Percentiles rank a stretch among this genome's conserved stretches.
These are phyloP conservation scores for Xylaria venustula DNA, from an alignment of 495 filamentous ascomycete species.

Conservation along the genomic window DNA sequence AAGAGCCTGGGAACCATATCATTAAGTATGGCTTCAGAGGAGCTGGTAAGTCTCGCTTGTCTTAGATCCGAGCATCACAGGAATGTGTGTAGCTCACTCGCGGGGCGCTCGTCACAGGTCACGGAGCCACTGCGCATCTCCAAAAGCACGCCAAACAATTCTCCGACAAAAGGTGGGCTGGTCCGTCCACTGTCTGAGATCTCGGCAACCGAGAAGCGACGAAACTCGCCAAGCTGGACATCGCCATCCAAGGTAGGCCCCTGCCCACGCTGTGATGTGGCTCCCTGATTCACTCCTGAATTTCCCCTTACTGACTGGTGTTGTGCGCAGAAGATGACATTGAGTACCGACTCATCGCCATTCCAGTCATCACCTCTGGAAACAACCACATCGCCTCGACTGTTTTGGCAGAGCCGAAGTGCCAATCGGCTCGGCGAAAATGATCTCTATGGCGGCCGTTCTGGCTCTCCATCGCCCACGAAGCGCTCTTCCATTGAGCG, in stretches of 20 bases:
- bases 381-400: constrained; percentile 65
- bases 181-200: constrained; percentile 59
- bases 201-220: constrained; percentile 53
- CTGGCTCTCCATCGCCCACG: constrained; percentile 60
- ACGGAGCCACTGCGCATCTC: constrained; percentile 58
- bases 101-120: constrained; percentile 19
- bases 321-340: constrained; percentile 43
- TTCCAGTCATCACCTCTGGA: constrained; percentile 73
- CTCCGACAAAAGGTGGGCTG: constrained; percentile 47
- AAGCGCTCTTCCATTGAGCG: constrained; percentile 90
- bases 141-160: constrained; percentile 46
- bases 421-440: constrained; percentile 70
- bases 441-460: constrained; percentile 57
- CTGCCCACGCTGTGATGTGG: background rate
- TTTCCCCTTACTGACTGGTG: constrained; percentile 24
- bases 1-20: constrained; percentile 6
- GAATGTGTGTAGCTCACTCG: constrained; percentile 4
- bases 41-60: constrained; percentile 32
- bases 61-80: background rate
- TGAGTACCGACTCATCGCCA: constrained; percentile 67
- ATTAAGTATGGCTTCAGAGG: constrained; percentile 26
- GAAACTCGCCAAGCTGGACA: constrained; percentile 78
- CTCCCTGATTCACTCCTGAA: constrained; percentile 3
- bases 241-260: constrained; percentile 61
- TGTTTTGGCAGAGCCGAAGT: constrained; percentile 84